Evolutionary conservation across 345 rosid species (phyloP).

Genomic region (Euphorbia lathyris): DNA sequence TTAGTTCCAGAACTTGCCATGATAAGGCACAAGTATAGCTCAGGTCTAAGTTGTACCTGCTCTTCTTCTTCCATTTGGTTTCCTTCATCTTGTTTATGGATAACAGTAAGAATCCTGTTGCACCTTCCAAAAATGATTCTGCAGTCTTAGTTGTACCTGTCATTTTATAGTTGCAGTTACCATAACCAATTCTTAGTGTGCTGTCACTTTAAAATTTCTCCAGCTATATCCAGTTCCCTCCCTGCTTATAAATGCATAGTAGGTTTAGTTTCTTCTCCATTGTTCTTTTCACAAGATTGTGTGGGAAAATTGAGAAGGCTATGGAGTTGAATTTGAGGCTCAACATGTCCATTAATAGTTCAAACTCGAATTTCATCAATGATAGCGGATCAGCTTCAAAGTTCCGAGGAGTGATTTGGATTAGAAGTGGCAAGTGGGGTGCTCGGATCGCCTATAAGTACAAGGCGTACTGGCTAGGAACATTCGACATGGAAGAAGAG

Average conservation of each 20-base stretch:
- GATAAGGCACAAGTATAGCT: too few species aligned
- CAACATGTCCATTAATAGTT: background rate
- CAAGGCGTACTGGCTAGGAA: slow-evolving; percentile 31
- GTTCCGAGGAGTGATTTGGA: slow-evolving; percentile 23
- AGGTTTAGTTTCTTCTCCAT: background rate
- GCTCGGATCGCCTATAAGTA: slow-evolving; percentile 20
- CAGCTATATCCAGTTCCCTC: background rate
- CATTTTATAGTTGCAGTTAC: background rate
- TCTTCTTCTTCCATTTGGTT: background rate
- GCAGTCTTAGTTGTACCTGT: background rate
- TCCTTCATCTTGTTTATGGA: background rate
- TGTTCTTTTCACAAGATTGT: too few species aligned
- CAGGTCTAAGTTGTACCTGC: background rate
- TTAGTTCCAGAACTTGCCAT: slow-evolving; percentile 1
- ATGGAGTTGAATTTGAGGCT: background rate
- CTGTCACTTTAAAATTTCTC: background rate
- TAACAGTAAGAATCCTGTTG: background rate
- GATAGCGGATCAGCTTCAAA: slow-evolving; percentile 7
- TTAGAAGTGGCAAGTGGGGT: slow-evolving; percentile 28
- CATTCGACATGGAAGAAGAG: slow-evolving; percentile 19
- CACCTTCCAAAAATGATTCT: slow-evolving; percentile 16
- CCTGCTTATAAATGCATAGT: background rate
- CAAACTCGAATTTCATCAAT: background rate
- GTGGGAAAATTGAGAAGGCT: background rate
- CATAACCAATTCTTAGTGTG: slow-evolving; percentile 9